Evolutionary conservation across 176 grass and related monocot genomes (phyloP), one percentile per base, ranked within the genome.

Genomic region (Elaeis guineensis): DNA sequence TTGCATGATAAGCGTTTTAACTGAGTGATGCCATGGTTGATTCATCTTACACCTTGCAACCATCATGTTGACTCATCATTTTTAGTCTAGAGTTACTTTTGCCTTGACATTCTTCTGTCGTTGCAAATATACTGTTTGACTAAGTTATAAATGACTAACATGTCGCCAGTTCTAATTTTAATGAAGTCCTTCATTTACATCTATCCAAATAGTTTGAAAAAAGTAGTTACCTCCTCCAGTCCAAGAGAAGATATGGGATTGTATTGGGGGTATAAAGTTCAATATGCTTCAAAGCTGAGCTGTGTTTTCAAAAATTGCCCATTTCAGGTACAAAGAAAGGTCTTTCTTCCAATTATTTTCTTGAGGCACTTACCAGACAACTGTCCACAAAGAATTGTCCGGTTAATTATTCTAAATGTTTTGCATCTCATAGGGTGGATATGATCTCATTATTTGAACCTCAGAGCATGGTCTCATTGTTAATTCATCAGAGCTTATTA

Each of bases 221-320:
- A 75, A 80, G 72, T 88, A 16, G 83, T 90, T 62, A 32, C 69
- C 2, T 49, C 82, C 0, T 87, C 75, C 62, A 72, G 53, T 59
- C 84, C 83, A 25, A 80, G 69, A 52, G 72, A 95, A 66, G 77
- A 88, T 72, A 82, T 68, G 51, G 78, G 73, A 63, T 70, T 79
- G 50, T 97, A 97, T 70, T 87, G 92, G 92, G 92, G 92, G 49
- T 97, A 91, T 77, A 85, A 82, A 78, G 84, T 97, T 50, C 72
- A 87, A 39, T 97, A 97, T 80, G 78, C 87, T 51, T 75, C 87
- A 78, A 91, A 80, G 79, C 90, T 91, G 63, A 85, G 83, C 76
- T 56, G 30, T 29, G 81, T 89, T 58, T 81, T 90, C 21, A 90
- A 50, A 24, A 59, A 72, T 74, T 84, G 82, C 11, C 67, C 67